A percentile compares a stretch with the other conserved stretches of the same genome.
Evolutionary conservation across 805 yeast species (phyloP).

Genomic region (Candida khao-thaluensis): DNA sequence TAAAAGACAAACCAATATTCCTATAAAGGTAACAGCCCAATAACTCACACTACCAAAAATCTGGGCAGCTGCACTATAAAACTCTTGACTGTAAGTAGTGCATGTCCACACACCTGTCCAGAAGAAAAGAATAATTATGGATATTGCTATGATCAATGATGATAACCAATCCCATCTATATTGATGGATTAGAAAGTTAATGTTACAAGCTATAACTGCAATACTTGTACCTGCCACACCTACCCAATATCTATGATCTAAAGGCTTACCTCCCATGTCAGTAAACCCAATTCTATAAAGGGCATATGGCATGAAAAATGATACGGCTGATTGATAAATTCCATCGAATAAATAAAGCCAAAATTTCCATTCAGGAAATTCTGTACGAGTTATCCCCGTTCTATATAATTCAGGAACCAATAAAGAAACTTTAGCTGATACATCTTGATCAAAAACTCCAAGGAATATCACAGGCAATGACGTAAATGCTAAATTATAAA

Average conservation of each 20-base stretch:
- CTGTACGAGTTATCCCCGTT: conserved; percentile 68
- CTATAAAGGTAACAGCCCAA: conserved; percentile 69
- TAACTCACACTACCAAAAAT: conserved; percentile 58
- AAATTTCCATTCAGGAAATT: conserved; percentile 69
- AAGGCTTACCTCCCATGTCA: conserved; percentile 48
- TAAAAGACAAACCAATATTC: conserved; percentile 60
- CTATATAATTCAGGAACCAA: conserved; percentile 74
- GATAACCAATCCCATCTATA: conserved; percentile 83
- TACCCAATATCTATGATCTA: conserved; percentile 72
- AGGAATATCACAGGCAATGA: conserved; percentile 76
- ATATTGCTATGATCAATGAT: conserved; percentile 51
- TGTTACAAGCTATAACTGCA: conserved; percentile 65
- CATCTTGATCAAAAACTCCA: conserved; percentile 82
- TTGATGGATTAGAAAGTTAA: conserved; percentile 64
- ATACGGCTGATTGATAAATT: conserved; percentile 66
- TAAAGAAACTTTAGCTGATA: conserved; percentile 63
- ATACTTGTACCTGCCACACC: conserved; percentile 68
- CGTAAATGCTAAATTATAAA: conserved; percentile 80
- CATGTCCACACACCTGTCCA: conserved; percentile 86
- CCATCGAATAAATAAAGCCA: conserved; percentile 77
- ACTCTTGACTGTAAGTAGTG: conserved; percentile 48
- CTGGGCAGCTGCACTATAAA: conserved; percentile 64
- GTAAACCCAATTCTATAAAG: conserved; percentile 31
- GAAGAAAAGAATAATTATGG: conserved; percentile 59
- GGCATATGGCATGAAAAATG: conserved; percentile 73